Conservation (phyloP, 352 stramenopile genomes). For the Phytophthora megakarya region DNA sequence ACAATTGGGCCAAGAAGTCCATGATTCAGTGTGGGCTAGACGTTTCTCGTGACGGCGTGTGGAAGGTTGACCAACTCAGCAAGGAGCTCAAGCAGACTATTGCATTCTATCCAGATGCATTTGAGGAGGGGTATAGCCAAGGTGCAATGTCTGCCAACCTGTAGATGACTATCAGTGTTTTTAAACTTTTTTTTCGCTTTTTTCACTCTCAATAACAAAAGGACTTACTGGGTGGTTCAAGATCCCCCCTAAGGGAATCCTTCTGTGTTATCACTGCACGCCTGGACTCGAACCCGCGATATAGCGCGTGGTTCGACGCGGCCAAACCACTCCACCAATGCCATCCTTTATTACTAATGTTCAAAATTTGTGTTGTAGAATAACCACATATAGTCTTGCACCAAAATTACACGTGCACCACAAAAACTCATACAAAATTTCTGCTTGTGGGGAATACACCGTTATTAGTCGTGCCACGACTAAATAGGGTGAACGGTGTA, state of each 20-base stretch:
- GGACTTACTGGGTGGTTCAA: slow-evolving; percentile 12
- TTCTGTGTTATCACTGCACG: slow-evolving; percentile 12
- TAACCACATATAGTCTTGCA: no score
- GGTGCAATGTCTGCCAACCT: not conserved
- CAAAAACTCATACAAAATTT: no score
- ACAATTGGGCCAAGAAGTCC: slow-evolving; percentile 13
- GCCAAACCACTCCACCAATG: not conserved
- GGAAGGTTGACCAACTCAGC: slow-evolving; percentile 8
- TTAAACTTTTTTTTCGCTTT: not conserved
- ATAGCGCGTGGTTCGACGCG: not conserved
- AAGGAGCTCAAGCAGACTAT: not conserved
- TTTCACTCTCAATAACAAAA: slow-evolving; percentile 3
- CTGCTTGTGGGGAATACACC: no score
- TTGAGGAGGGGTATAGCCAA: slow-evolving; percentile 4
- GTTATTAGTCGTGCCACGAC: no score
- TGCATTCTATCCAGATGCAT: not conserved
- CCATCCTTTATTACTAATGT: not conserved
- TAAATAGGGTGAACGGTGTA: no score
- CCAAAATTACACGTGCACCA: no score
- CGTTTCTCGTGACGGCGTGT: slow-evolving; percentile 7
- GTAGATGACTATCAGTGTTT: not conserved
- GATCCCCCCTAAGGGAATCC: not conserved
- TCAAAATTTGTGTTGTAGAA: no score
- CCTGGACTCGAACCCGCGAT: slow-evolving; percentile 6
- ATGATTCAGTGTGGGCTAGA: slow-evolving; percentile 11